Percentiles rank a stretch among this genome's conserved stretches.
These are phyloP conservation scores for Phytopythium oedochilum DNA, from an alignment of 352 stramenopile genomes.

Conservation along the genomic window DNA sequence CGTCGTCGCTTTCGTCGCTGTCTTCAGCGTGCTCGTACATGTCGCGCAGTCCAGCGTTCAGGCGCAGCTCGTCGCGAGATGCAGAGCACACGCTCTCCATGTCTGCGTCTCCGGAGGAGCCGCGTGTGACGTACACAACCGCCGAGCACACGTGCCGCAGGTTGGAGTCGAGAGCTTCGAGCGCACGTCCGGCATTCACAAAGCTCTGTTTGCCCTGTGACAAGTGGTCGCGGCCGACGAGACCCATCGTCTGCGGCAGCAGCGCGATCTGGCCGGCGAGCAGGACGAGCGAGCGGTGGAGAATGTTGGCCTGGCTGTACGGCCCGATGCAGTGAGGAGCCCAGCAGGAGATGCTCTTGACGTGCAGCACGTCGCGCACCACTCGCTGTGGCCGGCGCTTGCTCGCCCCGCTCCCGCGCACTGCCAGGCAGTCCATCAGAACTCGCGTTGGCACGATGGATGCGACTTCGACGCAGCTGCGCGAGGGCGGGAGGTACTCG, in stretches of 20 bases:
- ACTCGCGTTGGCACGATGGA: slow-evolving; percentile 57
- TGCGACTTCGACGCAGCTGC: slow-evolving; percentile 84
- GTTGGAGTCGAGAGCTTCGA: slow-evolving; percentile 79
- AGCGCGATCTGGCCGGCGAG: slow-evolving; percentile 97
- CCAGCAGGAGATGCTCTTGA: slow-evolving; percentile 96
- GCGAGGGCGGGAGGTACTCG: slow-evolving; percentile 70
- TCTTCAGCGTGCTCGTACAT: slow-evolving; percentile 49
- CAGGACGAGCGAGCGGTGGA: slow-evolving; percentile 90
- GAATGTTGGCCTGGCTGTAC: slow-evolving; percentile 97
- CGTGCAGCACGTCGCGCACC: slow-evolving; percentile 89
- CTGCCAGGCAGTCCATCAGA: slow-evolving; percentile 89
- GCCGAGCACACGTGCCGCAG: slow-evolving; percentile 63
- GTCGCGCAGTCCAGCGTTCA: slow-evolving; percentile 52
- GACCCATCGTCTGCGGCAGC: slow-evolving; percentile 91
- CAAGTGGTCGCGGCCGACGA: slow-evolving; percentile 48
- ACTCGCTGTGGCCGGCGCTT: slow-evolving; percentile 58
- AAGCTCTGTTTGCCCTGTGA: slow-evolving; percentile 53
- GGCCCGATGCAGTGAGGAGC: slow-evolving; percentile 98
- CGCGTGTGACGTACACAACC: slow-evolving; percentile 53
- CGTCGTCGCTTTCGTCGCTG: slow-evolving; percentile 74
- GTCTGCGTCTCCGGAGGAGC: slow-evolving; percentile 1
- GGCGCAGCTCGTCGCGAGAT: slow-evolving; percentile 18
- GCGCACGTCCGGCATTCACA: slow-evolving; percentile 54
- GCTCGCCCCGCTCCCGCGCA: slow-evolving; percentile 62
- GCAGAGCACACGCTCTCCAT: slow-evolving; percentile 6